Conservation (phyloP, 2,329 filamentous ascomycete species). For the Amylocarpus encephaloides region DNA sequence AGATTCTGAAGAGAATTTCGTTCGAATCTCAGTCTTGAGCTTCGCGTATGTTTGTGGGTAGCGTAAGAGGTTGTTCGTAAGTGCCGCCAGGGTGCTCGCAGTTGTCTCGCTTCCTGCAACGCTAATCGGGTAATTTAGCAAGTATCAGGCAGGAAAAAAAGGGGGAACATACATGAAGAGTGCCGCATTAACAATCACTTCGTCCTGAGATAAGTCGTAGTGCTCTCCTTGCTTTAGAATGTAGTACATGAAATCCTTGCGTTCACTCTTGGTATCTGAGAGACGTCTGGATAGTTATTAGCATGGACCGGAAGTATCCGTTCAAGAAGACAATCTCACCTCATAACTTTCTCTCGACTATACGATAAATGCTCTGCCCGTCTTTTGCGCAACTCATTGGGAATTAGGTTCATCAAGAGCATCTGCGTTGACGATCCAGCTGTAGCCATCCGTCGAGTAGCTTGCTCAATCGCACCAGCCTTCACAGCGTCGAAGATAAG, state of each 20-base stretch:
- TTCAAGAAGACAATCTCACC: not conserved
- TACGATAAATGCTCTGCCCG: constrained; percentile 4
- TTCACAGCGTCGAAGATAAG: constrained; percentile 6
- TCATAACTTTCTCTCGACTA: constrained; percentile 5
- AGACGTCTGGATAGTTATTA: not conserved
- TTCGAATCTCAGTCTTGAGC: constrained; percentile 36
- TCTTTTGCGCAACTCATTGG: constrained; percentile 1
- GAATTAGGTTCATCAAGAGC: constrained; percentile 3
- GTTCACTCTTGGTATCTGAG: constrained; percentile 21
- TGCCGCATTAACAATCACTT: constrained; percentile 4
- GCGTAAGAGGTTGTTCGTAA: constrained; percentile 20
- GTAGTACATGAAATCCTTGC: constrained; percentile 29
- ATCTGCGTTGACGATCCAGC: not conserved
- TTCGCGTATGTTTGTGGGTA: constrained; percentile 30
- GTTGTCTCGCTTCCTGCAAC: constrained; percentile 17
- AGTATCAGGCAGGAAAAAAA: not conserved
- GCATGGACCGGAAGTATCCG: not conserved
- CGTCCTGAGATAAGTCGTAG: constrained; percentile 2
- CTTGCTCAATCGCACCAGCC: constrained; percentile 1
- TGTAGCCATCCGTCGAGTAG: constrained; percentile 1
- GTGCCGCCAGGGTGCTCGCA: constrained; percentile 10
- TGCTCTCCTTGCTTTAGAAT: constrained; percentile 4
- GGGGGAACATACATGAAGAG: not conserved
- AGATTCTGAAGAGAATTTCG: constrained; percentile 27
- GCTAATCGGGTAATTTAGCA: constrained; percentile 8